These are phyloP conservation scores for Pleochaeta shiraiana DNA, from an alignment of 2,329 filamentous ascomycete species.

Conservation along the genomic window DNA sequence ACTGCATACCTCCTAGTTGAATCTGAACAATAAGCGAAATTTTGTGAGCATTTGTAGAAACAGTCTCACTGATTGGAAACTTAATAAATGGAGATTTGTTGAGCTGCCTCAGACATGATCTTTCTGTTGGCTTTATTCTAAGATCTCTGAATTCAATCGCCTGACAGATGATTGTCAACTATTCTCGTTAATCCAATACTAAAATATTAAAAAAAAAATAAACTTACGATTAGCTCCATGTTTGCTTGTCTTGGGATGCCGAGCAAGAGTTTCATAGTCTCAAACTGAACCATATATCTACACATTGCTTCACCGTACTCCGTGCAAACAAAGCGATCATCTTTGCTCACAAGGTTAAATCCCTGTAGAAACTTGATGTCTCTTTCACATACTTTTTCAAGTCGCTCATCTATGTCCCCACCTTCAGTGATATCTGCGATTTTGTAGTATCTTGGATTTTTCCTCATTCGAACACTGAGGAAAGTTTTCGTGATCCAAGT, in stretches of 20 bases:
- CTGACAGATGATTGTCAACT: slow-evolving; percentile 45
- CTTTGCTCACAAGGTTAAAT: slow-evolving; percentile 29
- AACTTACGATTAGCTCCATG: slow-evolving; percentile 44
- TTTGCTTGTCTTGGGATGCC: slow-evolving; percentile 35
- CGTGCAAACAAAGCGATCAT: slow-evolving; percentile 34
- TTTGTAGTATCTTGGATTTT: slow-evolving; percentile 50
- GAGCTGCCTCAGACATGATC: slow-evolving; percentile 44
- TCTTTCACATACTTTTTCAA: slow-evolving; percentile 48
- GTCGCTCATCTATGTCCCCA: slow-evolving; percentile 34
- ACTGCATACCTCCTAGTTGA: slow-evolving; percentile 43
- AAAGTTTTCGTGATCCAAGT: slow-evolving; percentile 62
- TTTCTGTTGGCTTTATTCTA: slow-evolving; percentile 48
- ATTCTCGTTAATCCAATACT: slow-evolving; percentile 9
- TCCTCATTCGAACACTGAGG: slow-evolving; percentile 47
- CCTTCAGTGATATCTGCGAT: slow-evolving; percentile 30
- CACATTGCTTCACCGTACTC: slow-evolving; percentile 66
- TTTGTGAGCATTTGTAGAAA: slow-evolving; percentile 48
- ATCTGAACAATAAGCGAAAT: slow-evolving; percentile 58
- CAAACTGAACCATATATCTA: slow-evolving; percentile 56
- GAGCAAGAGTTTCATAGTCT: slow-evolving; percentile 55
- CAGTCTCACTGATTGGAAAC: slow-evolving; percentile 45
- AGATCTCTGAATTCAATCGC: slow-evolving; percentile 53
- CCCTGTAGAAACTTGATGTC: slow-evolving; percentile 44
- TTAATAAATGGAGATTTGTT: slow-evolving; percentile 48
- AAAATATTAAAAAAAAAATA: neutral